Evolutionary conservation across 73 alveolate genomes (phyloP).

Genomic region (Breviolum minutum): DNA sequence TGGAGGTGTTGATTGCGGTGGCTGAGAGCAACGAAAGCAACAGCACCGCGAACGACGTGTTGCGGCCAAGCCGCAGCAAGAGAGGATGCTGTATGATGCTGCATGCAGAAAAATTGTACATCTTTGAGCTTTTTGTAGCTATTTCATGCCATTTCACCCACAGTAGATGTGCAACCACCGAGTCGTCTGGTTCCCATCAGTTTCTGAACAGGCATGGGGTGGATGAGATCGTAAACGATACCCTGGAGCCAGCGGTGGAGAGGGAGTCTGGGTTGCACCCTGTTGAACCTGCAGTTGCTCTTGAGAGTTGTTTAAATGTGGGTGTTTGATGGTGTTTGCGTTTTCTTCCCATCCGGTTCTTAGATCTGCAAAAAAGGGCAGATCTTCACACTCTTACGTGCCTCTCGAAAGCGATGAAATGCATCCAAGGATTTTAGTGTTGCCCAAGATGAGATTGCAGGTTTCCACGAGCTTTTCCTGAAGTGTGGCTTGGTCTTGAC

Average conservation of each 20-base stretch:
- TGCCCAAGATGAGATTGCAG: constrained; percentile 56
- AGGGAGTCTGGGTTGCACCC: not conserved
- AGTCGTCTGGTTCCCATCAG: not conserved
- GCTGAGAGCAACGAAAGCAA: not conserved
- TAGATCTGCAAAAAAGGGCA: not conserved
- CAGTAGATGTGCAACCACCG: not conserved
- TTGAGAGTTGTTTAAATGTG: too few relatives aligned
- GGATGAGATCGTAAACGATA: constrained; percentile 57
- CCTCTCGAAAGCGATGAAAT: too few relatives aligned
- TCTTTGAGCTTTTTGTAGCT: too few relatives aligned
- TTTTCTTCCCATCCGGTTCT: too few relatives aligned
- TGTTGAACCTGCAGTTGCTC: too few relatives aligned
- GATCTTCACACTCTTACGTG: not conserved
- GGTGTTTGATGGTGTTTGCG: too few relatives aligned
- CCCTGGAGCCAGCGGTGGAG: constrained; percentile 66
- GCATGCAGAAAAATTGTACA: too few relatives aligned
- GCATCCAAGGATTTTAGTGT: constrained; percentile 22
- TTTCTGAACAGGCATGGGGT: not conserved
- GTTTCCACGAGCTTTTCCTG: constrained; percentile 70
- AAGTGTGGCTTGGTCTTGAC: constrained; percentile 20
- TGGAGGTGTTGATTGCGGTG: not conserved
- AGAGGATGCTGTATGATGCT: too few relatives aligned
- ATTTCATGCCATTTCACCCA: too few relatives aligned
- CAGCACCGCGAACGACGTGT: constrained; percentile 13
- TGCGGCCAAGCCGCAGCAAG: not conserved